phyloP scores from a whole-genome alignment of 2,329 filamentous ascomycete species.

The Botrytis pseudocinerea region DNA sequence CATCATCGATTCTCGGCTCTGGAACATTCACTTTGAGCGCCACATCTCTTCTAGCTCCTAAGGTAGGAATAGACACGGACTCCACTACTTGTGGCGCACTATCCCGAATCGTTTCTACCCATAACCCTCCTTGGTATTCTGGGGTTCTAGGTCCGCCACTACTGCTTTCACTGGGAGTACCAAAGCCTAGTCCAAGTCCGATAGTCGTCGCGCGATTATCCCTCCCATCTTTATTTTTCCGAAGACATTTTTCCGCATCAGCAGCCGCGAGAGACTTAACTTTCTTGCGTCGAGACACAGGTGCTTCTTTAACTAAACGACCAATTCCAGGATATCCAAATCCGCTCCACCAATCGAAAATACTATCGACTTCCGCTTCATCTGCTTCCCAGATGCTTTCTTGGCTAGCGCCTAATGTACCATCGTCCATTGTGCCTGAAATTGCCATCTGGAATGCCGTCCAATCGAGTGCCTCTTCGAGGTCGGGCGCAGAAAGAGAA shows the following conservation, averaged over 20 bases:
- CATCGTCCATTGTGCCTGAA: constrained; percentile 56
- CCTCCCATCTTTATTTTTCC: neutral
- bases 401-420: constrained; percentile 32
- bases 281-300: constrained; percentile 15
- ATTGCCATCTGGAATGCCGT: constrained; percentile 67
- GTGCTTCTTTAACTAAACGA: constrained; percentile 24
- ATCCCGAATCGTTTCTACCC: constrained; percentile 7
- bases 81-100: neutral
- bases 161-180: neutral
- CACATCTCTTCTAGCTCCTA: neutral
- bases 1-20: constrained; percentile 3
- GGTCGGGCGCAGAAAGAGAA: constrained; percentile 14
- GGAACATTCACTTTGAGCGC: constrained; percentile 11
- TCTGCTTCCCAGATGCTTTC: constrained; percentile 29
- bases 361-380: constrained; percentile 31
- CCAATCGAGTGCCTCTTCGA: constrained; percentile 59
- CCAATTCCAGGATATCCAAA: constrained; percentile 32
- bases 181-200: neutral
- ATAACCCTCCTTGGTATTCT: neutral
- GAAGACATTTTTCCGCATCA: constrained; percentile 5
- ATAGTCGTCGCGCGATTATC: neutral
- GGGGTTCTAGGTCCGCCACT: neutral
- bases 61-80: neutral
- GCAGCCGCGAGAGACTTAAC: neutral
- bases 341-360: constrained; percentile 33